These are phyloP conservation scores for Chaetomium fimeti DNA, from an alignment of 495 filamentous ascomycete species.

Conservation along the genomic window DNA sequence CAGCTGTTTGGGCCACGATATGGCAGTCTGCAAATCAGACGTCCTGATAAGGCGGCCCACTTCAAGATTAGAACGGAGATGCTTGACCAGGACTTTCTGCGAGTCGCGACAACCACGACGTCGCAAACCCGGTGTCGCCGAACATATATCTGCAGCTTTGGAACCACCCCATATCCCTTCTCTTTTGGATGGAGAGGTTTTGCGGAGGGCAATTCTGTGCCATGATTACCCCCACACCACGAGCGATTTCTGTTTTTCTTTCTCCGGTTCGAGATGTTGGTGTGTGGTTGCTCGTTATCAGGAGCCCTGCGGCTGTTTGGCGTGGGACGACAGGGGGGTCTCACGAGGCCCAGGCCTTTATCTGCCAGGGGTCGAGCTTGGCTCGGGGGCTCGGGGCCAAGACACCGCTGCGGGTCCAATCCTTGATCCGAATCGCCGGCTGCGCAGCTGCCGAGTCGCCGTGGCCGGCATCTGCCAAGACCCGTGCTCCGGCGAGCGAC, in stretches of 20 bases:
- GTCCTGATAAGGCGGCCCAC: slow-evolving; percentile 33
- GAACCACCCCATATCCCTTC: not conserved
- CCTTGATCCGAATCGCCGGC: not conserved
- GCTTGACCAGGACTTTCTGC: slow-evolving; percentile 16
- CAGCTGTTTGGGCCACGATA: slow-evolving; percentile 22
- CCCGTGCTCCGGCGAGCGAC: not conserved
- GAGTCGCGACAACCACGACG: not conserved
- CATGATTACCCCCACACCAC: slow-evolving; percentile 6
- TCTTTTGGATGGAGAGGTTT: not conserved
- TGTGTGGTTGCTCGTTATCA: slow-evolving; percentile 12
- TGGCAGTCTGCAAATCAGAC: slow-evolving; percentile 27
- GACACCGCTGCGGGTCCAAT: not conserved
- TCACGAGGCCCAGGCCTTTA: not conserved
- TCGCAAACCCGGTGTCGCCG: slow-evolving; percentile 1
- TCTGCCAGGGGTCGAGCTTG: slow-evolving; percentile 3
- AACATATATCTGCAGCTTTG: not conserved
- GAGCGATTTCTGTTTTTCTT: not conserved
- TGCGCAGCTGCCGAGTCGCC: not conserved
- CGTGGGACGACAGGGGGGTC: slow-evolving; percentile 3
- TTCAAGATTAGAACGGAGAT: slow-evolving; percentile 30
- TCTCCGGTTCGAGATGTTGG: slow-evolving; percentile 1
- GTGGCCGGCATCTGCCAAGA: slow-evolving; percentile 4
- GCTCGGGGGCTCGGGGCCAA: slow-evolving; percentile 12
- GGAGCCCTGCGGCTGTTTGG: not conserved
- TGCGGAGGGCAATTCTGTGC: not conserved